Base-by-base conservation (phyloP, 768 basidiomycete genomes). In the Trametes cubensis region DNA sequence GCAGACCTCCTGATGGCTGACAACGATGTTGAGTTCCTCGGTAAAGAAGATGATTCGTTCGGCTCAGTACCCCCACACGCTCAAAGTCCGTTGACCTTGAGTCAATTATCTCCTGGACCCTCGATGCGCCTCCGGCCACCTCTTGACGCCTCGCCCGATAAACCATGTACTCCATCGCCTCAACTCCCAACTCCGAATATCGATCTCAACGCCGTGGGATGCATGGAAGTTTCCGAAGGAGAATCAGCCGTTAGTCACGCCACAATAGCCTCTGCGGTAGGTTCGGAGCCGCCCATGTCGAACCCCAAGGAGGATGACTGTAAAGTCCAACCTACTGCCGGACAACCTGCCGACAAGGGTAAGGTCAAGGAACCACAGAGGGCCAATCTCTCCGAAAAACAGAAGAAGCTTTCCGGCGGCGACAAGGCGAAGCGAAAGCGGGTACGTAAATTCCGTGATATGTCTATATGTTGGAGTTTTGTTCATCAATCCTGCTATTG, bases 51-150 rank as follows among this genome's bases (percentile, higher is more conserved):
- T 17, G 44, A 49, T 50, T 63, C 66, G 13, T 25, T 45, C 7
- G 63, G 65, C 34, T 34, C 18, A 39, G 8, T 45, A 15, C 20
- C 46, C 28, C 25, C 30, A 15, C 52, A 48, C 20, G 34, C 64
- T 25, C 72, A 71, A 62, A 74, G 68, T 65, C 72, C 72, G 53
- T 70, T 80, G 49, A 77, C 79, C 21, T 71, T 79, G 60, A 73
- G 72, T 38, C 78, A 82, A 47, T 71, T 81, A 10, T 77, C 79
- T 25, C 80, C 81, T 67, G 75, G 71, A 62, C 76, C 74, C 28
- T 50, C 62, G 26, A 45, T 38, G 17, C 28, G 40, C 58, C 21
- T 45, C 13, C 41, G 17, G n/a, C 58, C 8, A 3, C n/a, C 40
- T 6, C 15, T 55, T n/a, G 56, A 55, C 61, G 61, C 30, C 46